Percentiles rank a stretch among this genome's conserved stretches.
These are phyloP conservation scores for Penicillium sclerotiorum DNA, from an alignment of 2,329 filamentous ascomycete genomes.

Conservation along the genomic window DNA sequence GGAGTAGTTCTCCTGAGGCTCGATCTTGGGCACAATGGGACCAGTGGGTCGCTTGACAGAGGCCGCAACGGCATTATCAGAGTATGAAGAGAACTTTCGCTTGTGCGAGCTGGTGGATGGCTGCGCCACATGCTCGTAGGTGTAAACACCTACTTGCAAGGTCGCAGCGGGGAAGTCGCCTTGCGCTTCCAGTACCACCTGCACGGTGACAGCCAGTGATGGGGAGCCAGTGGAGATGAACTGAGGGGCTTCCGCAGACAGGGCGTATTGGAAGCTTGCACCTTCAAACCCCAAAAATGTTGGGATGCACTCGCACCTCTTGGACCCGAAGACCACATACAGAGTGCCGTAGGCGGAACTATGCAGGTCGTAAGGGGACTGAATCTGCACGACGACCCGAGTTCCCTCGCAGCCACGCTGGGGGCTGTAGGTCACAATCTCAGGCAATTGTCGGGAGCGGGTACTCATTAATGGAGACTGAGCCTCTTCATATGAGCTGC, in stretches of 20 bases:
- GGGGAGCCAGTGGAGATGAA: conserved; percentile 60
- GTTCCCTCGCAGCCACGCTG: conserved; percentile 68
- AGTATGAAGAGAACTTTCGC: conserved; percentile 58
- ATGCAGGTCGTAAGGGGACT: conserved; percentile 74
- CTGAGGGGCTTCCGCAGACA: conserved; percentile 72
- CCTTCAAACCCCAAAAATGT: conserved; percentile 61
- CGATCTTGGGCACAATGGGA: conserved; percentile 52
- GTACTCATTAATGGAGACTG: conserved; percentile 69
- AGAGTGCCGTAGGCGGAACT: conserved; percentile 58
- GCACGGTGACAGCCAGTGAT: conserved; percentile 60
- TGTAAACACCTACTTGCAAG: conserved; percentile 63
- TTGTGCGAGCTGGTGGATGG: conserved; percentile 55
- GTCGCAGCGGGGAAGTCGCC: conserved; percentile 54
- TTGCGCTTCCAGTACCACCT: conserved; percentile 62
- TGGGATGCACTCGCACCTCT: conserved; percentile 69
- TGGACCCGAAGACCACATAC: conserved; percentile 75
- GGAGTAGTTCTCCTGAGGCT: conserved; percentile 56
- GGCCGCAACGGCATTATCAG: conserved; percentile 50
- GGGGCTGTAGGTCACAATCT: conserved; percentile 72
- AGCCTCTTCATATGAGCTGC: conserved; percentile 60
- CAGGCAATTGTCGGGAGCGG: conserved; percentile 60
- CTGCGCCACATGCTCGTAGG: conserved; percentile 56
- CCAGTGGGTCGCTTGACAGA: conserved; percentile 52
- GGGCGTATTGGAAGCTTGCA: conserved; percentile 68
- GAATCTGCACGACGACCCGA: conserved; percentile 72